Conservation (phyloP, 2,329 filamentous ascomycete species). For the Aspergillus sp. region DNA sequence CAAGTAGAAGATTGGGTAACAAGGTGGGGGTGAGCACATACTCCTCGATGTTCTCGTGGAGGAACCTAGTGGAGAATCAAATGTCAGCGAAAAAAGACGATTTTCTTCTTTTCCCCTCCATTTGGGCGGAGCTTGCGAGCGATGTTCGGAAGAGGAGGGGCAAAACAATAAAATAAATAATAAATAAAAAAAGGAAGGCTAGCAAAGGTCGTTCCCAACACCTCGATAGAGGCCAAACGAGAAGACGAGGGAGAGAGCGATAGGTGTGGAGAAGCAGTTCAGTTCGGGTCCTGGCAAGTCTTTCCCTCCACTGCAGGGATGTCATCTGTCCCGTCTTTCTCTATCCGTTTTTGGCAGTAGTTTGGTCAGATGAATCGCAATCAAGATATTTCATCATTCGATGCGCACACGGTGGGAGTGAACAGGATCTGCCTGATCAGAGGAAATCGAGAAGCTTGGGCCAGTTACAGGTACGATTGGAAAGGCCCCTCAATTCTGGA, state of each 20-base stretch:
- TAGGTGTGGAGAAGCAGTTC: constrained; percentile 8
- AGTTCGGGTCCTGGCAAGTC: neutral
- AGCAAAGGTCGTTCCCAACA: constrained; percentile 5
- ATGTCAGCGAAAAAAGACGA: constrained; percentile 6
- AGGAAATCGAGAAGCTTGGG: constrained; percentile 31
- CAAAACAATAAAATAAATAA: neutral
- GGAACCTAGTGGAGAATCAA: constrained; percentile 36
- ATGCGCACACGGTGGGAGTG: constrained; percentile 13
- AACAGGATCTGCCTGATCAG: constrained; percentile 31
- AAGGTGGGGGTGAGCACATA: constrained; percentile 63
- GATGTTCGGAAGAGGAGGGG: neutral
- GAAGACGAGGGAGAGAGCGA: neutral
- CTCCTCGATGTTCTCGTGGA: constrained; percentile 54
- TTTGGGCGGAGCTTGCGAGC: neutral
- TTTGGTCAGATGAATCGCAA: constrained; percentile 1
- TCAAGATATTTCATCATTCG: constrained; percentile 9
- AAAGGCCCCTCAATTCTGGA: constrained; percentile 17
- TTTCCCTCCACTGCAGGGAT: constrained; percentile 1
- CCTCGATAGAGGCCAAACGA: neutral
- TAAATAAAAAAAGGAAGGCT: constrained; percentile 3
- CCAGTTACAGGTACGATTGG: constrained; percentile 25
- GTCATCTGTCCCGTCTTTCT: neutral
- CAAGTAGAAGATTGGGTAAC: constrained; percentile 59
- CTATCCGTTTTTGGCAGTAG: constrained; percentile 17
- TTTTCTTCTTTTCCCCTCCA: neutral